Percentiles rank a stretch among this genome's conserved stretches.
Evolutionary conservation across 257 asterid species (phyloP).

Genomic region (Nemophila menziesii): DNA sequence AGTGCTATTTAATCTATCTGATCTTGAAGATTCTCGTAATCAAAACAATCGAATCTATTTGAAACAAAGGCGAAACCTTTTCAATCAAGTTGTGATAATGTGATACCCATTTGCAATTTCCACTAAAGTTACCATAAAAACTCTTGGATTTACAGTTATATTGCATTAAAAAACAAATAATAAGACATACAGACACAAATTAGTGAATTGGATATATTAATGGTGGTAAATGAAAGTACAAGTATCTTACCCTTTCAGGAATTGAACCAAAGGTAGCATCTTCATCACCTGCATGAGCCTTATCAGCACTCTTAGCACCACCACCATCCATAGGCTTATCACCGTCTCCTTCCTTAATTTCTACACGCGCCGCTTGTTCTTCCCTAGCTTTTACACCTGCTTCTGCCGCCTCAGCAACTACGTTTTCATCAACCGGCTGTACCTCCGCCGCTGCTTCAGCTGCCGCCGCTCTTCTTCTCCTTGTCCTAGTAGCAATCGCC

Average conservation of each 20-base stretch:
- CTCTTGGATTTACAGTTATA: background rate
- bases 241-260: slow-evolving; percentile 50
- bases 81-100: too few species aligned
- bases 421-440: slow-evolving; percentile 26
- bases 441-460: slow-evolving; percentile 19
- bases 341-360: slow-evolving; percentile 26
- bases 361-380: slow-evolving; percentile 12
- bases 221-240: background rate
- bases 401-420: slow-evolving; percentile 27
- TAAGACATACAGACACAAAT: background rate
- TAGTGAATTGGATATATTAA: too few species aligned
- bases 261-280: slow-evolving; percentile 38
- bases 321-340: slow-evolving; percentile 55
- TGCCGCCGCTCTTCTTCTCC: slow-evolving; percentile 39
- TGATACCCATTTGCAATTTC: too few species aligned
- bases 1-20: too few species aligned
- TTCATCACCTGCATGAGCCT: slow-evolving; percentile 51
- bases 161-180: background rate
- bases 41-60: too few species aligned
- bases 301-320: slow-evolving; percentile 35
- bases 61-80: too few species aligned
- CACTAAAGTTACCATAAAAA: too few species aligned
- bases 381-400: slow-evolving; percentile 27
- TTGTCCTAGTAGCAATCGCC: slow-evolving; percentile 48
- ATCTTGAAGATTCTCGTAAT: too few species aligned